Base-by-base conservation (phyloP, 768 basidiomycete species). In the Glaciozyma martinii region DNA sequence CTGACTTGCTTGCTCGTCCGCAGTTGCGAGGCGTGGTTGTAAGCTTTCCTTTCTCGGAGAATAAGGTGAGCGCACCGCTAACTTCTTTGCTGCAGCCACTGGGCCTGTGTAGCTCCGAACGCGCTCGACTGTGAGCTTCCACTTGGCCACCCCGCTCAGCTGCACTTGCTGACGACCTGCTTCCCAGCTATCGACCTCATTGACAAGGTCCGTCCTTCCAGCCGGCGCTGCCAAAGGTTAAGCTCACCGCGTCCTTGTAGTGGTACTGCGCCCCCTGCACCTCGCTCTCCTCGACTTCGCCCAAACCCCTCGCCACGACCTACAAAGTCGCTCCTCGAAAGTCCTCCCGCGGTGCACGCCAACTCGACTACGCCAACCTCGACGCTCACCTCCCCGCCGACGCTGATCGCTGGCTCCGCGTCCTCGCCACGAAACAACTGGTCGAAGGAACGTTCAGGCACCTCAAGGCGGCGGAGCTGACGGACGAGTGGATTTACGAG, bases 301-400 rank as follows among this genome's bases (percentile, higher is more conserved):
- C 60, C 18, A 52, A 85, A 8, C 78, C 80, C 56, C 82, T 86
- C 52, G 76, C 78, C 60, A 86, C 89, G 69, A 90, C 87, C 7
- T 79, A 83, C 77, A 89, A 88, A 75, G 81, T 82, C 13, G 89
- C 89, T 43, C 80, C 87, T 30, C 84, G 90, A 71, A 91, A 91
- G 12, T 66, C 65, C 2, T 25, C 56, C 0, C 65, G 68, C 76
- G 89, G 90, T 3, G 78, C 85, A 44, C 82, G 89, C 68, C 89
- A 88, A 67, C 83, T 84, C 32, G 88, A 91, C 77, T 92, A 91
- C 72, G 87, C 86, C 6, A 88, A 83, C 72, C 76, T 91, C 59
- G 82, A 88, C 70, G 77, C 81, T 8, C 88, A 83, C 12, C 78
- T 82, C 42, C 82, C 83, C 13, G 63, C 72, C 29, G 65, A 66